Conservation (phyloP, 371 early-diverging fungal species). For the Polyrhizophydium stewartii region DNA sequence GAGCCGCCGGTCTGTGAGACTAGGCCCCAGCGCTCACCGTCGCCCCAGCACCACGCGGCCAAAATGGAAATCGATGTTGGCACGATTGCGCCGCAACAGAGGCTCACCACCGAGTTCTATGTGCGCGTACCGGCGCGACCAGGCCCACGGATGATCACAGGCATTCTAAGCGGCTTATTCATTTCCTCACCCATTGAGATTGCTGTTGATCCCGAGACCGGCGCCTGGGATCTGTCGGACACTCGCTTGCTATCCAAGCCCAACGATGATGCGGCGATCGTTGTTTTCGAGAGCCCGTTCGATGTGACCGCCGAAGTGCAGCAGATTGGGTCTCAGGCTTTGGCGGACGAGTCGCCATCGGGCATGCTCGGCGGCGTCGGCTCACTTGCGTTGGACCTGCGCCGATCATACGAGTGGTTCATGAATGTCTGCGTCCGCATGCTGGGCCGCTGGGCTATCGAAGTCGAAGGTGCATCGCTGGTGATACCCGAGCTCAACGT, state of each 20-base stretch:
- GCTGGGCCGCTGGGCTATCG: not conserved
- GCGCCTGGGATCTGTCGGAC: not conserved
- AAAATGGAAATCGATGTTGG: constrained; percentile 1
- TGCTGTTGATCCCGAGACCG: not conserved
- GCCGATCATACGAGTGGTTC: not conserved
- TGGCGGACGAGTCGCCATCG: not conserved
- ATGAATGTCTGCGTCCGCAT: not conserved
- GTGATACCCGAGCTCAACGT: not conserved
- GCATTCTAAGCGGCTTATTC: not conserved
- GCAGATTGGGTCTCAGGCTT: not conserved
- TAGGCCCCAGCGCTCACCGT: not conserved
- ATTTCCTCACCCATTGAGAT: not conserved
- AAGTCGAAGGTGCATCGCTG: not conserved
- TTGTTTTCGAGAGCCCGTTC: not conserved
- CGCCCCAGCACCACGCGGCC: not conserved
- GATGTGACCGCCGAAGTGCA: not conserved
- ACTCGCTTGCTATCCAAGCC: not conserved
- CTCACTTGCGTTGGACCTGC: too few relatives aligned
- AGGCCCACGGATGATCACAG: too few relatives aligned
- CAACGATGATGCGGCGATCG: not conserved
- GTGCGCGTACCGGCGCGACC: not conserved
- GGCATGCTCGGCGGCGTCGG: not conserved
- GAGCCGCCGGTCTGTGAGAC: not conserved
- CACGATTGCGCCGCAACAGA: constrained; percentile 20
- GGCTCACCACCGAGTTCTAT: not conserved